These are phyloP conservation scores for Candida lessepsii DNA, from an alignment of 805 yeast species.

Conservation along the genomic window DNA sequence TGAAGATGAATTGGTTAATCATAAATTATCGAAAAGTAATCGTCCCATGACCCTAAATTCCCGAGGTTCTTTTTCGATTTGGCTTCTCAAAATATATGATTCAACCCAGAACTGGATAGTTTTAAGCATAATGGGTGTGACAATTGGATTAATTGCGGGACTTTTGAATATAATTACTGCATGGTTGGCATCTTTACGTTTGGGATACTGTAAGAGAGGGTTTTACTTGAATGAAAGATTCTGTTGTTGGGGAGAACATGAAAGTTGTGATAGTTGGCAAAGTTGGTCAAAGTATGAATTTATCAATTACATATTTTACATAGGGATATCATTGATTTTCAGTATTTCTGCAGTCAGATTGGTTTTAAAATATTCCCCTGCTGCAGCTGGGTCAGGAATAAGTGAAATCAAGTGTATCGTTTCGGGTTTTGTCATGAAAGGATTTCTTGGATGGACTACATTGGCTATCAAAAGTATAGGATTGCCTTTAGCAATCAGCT, in stretches of 20 bases:
- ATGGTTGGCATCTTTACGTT: slow-evolving; percentile 74
- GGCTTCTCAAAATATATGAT: slow-evolving; percentile 22
- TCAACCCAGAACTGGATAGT: slow-evolving; percentile 67
- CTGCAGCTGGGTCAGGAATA: slow-evolving; percentile 97
- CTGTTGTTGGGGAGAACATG: slow-evolving; percentile 72
- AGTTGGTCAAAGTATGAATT: slow-evolving; percentile 52
- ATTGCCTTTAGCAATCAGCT: slow-evolving; percentile 85
- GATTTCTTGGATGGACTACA: slow-evolving; percentile 73
- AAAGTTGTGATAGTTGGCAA: slow-evolving; percentile 65
- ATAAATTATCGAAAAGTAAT: slow-evolving; percentile 22
- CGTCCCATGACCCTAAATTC: slow-evolving; percentile 15
- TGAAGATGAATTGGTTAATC: slow-evolving; percentile 55
- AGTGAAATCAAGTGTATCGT: slow-evolving; percentile 95
- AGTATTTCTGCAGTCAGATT: slow-evolving; percentile 65
- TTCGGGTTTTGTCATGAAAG: slow-evolving; percentile 79
- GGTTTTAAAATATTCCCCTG: slow-evolving; percentile 73
- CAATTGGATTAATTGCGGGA: slow-evolving; percentile 84
- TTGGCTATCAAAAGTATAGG: slow-evolving; percentile 74
- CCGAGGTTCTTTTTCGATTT: background rate
- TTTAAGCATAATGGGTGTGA: slow-evolving; percentile 68
- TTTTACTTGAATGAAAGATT: slow-evolving; percentile 71
- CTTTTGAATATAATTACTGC: slow-evolving; percentile 78
- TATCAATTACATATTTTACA: slow-evolving; percentile 56
- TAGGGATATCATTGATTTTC: slow-evolving; percentile 57
- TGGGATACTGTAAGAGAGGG: slow-evolving; percentile 72